Percentiles rank a stretch among this genome's conserved stretches.
These are phyloP conservation scores for Mucor mucedo DNA, from an alignment of 371 early-diverging fungal genomes.

Conservation along the genomic window DNA sequence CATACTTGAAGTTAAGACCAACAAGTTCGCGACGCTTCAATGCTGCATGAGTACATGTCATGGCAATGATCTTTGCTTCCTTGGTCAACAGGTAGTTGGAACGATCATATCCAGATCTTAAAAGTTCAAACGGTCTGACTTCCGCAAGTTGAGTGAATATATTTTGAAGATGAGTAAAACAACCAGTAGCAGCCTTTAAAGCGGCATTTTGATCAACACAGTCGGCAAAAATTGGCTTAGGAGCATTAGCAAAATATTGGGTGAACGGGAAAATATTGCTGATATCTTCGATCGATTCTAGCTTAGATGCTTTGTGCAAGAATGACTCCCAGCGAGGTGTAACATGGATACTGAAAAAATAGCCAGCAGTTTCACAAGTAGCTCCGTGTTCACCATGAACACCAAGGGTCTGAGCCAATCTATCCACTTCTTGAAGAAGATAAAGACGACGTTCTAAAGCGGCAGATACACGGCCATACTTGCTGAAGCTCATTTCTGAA, in stretches of 20 bases:
- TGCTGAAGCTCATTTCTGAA: conserved; percentile 81
- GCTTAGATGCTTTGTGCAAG: conserved; percentile 25
- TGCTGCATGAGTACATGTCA: conserved; percentile 96
- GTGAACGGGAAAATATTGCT: conserved; percentile 80
- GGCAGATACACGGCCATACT: conserved; percentile 91
- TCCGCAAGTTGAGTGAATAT: conserved; percentile 75
- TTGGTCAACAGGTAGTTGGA: conserved; percentile 91
- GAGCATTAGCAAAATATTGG: conserved; percentile 76
- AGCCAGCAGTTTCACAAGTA: conserved; percentile 92
- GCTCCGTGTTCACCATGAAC: conserved; percentile 84
- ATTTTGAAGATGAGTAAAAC: conserved; percentile 77
- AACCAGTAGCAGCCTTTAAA: conserved; percentile 70
- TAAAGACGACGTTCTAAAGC: conserved; percentile 82
- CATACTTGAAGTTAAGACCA: conserved; percentile 88
- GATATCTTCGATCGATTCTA: conserved; percentile 29
- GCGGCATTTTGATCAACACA: conserved; percentile 52
- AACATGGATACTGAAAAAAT: conserved; percentile 85
- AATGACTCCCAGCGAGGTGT: conserved; percentile 79
- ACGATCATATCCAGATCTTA: conserved; percentile 79
- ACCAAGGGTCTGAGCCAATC: conserved; percentile 72
- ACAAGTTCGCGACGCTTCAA: conserved; percentile 85
- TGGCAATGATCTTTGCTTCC: conserved; percentile 94
- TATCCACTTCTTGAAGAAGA: conserved; percentile 80
- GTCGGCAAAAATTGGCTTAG: conserved; percentile 72
- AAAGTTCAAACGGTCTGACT: conserved; percentile 90